Conservation (phyloP, 2,329 filamentous ascomycete genomes). For the Shiraia sp. region DNA sequence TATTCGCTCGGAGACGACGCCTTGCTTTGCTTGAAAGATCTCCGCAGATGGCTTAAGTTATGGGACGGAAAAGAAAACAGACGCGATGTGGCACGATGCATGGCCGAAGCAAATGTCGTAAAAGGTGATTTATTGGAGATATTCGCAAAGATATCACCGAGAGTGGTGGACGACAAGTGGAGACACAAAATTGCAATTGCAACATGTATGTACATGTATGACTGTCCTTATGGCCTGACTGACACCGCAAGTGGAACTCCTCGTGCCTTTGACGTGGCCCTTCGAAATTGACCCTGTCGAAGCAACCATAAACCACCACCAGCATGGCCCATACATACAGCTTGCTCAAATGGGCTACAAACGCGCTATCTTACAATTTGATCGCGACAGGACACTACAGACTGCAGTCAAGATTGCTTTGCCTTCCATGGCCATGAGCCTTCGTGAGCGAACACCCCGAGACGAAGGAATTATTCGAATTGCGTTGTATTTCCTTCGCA, state of each 20-base stretch:
- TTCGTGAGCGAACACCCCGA: constrained; percentile 73
- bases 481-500: constrained; percentile 84
- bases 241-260: constrained; percentile 68
- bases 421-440: constrained; percentile 79
- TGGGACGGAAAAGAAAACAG: constrained; percentile 93
- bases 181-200: constrained; percentile 80
- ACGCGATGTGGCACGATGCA: constrained; percentile 90
- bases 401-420: constrained; percentile 80
- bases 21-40: constrained; percentile 85
- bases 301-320: constrained; percentile 91
- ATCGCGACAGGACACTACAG: constrained; percentile 75
- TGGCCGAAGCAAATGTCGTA: constrained; percentile 90
- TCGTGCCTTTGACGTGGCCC: constrained; percentile 94
- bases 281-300: constrained; percentile 76
- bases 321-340: constrained; percentile 87
- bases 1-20: constrained; percentile 95
- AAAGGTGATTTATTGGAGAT: constrained; percentile 90
- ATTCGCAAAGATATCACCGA: constrained; percentile 73
- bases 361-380: constrained; percentile 81
- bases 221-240: constrained; percentile 4
- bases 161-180: constrained; percentile 71
- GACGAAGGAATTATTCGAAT: constrained; percentile 94
- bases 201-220: constrained; percentile 57
- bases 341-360: constrained; percentile 90
- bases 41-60: constrained; percentile 92